Conservation (phyloP, 345 rosid genomes). For the Arabidopsis suecica region DNA sequence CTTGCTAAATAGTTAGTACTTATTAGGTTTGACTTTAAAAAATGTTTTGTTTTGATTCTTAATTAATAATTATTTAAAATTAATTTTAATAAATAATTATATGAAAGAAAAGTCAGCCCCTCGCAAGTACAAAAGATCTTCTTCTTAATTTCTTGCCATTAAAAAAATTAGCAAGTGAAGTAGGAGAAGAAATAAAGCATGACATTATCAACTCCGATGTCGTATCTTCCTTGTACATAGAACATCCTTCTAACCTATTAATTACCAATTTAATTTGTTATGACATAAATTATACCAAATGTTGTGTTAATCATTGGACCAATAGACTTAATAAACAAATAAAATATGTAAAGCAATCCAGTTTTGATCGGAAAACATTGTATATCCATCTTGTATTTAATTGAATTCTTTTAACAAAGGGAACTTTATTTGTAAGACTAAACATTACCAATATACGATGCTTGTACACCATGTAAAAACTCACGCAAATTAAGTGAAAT, state of each 20-base stretch:
- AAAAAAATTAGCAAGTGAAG: conserved; percentile 41
- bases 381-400: neutral
- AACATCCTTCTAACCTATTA: conserved; percentile 44
- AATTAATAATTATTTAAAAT: neutral
- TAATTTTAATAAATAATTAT: conserved; percentile 13
- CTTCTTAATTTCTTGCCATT: conserved; percentile 25
- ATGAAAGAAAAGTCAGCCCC: conserved; percentile 43
- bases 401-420: neutral
- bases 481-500: conserved; percentile 9
- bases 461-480: neutral
- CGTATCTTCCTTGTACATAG: conserved; percentile 47
- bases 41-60: conserved; percentile 42
- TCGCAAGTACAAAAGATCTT: conserved; percentile 30
- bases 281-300: neutral
- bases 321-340: neutral
- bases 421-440: neutral
- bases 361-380: neutral
- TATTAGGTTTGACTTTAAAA: conserved; percentile 47
- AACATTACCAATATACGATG: conserved; percentile 2
- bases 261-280: conserved; percentile 22
- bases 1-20: conserved; percentile 41
- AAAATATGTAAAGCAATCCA: neutral
- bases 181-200: conserved; percentile 48
- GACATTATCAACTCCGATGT: conserved; percentile 45
- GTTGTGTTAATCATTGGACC: conserved; percentile 31